Evolutionary conservation across 1,284 basidiomycete genomes (phyloP).

Genomic region (Sutorius eximius): DNA sequence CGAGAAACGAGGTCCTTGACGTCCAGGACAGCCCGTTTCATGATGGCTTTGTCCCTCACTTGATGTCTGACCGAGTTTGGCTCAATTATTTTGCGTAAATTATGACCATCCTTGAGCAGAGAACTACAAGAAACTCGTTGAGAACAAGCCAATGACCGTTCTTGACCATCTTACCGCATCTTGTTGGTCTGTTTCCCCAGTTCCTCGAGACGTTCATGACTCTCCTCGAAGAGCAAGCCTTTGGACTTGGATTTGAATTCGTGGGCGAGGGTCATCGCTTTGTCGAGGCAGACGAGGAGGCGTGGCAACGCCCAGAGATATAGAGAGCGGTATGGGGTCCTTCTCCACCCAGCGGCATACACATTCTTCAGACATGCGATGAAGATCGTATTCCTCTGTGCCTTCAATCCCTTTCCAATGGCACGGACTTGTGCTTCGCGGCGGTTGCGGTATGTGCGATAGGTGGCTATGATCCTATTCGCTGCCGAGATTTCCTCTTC

Average conservation of each 20-base stretch:
- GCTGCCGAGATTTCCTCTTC: slow-evolving; percentile 21
- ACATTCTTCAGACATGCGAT: slow-evolving; percentile 35
- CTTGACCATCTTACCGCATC: slow-evolving; percentile 29
- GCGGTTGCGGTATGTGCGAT: slow-evolving; percentile 26
- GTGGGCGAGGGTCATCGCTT: slow-evolving; percentile 30
- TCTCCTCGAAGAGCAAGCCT: slow-evolving; percentile 30
- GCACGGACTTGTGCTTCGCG: slow-evolving; percentile 25
- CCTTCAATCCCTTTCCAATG: slow-evolving; percentile 29
- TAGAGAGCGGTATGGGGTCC: slow-evolving; percentile 40
- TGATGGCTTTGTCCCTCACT: slow-evolving; percentile 10
- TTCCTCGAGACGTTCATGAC: slow-evolving; percentile 37
- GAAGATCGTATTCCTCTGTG: slow-evolving; percentile 34
- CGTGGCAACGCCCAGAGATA: slow-evolving; percentile 54
- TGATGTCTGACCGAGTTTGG: slow-evolving; percentile 31
- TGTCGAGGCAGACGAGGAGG: slow-evolving; percentile 46
- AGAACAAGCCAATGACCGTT: not conserved
- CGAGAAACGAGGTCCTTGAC: slow-evolving; percentile 28
- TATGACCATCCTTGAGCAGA: slow-evolving; percentile 20
- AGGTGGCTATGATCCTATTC: slow-evolving; percentile 17
- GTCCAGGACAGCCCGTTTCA: slow-evolving; percentile 29
- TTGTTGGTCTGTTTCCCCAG: slow-evolving; percentile 32
- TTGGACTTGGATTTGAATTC: slow-evolving; percentile 30
- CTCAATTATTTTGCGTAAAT: slow-evolving; percentile 30
- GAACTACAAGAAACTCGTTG: slow-evolving; percentile 13
- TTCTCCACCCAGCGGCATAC: slow-evolving; percentile 36